These are phyloP conservation scores for Nannizziopsis arthrosporioides DNA, from an alignment of 2,329 filamentous ascomycete species.

Conservation along the genomic window DNA sequence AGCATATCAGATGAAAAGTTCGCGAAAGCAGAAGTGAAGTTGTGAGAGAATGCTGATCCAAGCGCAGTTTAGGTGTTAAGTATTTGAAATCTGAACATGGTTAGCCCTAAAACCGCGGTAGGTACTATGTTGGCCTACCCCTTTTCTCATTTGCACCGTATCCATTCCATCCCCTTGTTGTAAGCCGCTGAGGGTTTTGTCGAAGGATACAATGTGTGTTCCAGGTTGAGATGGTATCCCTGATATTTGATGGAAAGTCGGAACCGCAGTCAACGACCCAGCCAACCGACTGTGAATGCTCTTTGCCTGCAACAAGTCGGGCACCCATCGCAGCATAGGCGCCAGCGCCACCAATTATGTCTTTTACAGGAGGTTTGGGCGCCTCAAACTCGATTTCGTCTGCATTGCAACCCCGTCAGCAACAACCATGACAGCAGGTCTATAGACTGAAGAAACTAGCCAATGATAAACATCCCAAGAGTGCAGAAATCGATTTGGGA, in stretches of 20 bases:
- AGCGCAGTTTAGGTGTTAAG: slow-evolving; percentile 68
- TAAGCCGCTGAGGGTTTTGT: slow-evolving; percentile 54
- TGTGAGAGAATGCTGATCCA: slow-evolving; percentile 61
- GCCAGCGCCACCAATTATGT: slow-evolving; percentile 81
- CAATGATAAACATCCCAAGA: slow-evolving; percentile 53
- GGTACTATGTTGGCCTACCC: slow-evolving; percentile 28
- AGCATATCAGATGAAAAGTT: slow-evolving; percentile 82
- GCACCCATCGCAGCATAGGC: slow-evolving; percentile 80
- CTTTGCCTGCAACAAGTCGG: slow-evolving; percentile 66
- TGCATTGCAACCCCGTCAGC: slow-evolving; percentile 27
- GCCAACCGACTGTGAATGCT: slow-evolving; percentile 56
- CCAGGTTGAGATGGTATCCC: slow-evolving; percentile 58
- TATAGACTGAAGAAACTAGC: slow-evolving; percentile 29
- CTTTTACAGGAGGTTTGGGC: slow-evolving; percentile 54
- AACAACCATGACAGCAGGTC: not conserved
- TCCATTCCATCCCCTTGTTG: slow-evolving; percentile 86
- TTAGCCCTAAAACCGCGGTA: not conserved
- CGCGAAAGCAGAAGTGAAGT: slow-evolving; percentile 55
- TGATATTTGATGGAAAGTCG: slow-evolving; percentile 65
- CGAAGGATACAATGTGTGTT: slow-evolving; percentile 61
- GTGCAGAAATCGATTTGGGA: slow-evolving; percentile 45
- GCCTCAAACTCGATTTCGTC: slow-evolving; percentile 84
- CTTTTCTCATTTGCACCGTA: slow-evolving; percentile 61
- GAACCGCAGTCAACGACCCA: slow-evolving; percentile 87
- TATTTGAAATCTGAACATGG: slow-evolving; percentile 65